These are phyloP conservation scores for Ceriops tagal DNA, from an alignment of 345 rosid genomes.

Conservation along the genomic window DNA sequence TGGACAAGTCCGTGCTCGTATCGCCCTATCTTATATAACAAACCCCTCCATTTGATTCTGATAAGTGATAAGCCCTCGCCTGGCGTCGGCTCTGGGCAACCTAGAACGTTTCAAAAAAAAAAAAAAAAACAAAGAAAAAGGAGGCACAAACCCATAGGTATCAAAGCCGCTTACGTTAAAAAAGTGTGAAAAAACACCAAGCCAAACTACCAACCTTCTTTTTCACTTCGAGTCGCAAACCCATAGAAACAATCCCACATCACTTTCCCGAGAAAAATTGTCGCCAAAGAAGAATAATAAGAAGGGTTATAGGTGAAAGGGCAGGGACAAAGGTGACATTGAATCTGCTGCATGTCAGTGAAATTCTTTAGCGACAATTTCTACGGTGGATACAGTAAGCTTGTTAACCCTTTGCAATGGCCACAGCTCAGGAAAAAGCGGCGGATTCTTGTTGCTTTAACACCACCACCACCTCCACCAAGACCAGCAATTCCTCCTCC, in stretches of 20 bases:
- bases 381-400: slow-evolving; percentile 28
- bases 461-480: background rate
- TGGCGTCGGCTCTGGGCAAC: too few relatives aligned
- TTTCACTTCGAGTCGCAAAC: too few relatives aligned
- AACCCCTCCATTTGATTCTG: background rate
- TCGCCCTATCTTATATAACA: background rate
- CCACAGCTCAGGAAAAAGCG: slow-evolving; percentile 40
- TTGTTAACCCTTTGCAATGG: slow-evolving; percentile 36
- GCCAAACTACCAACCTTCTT: too few relatives aligned
- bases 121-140: background rate
- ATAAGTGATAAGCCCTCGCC: background rate
- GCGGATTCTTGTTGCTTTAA: slow-evolving; percentile 20
- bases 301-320: background rate
- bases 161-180: background rate
- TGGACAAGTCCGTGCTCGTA: background rate
- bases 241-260: too few relatives aligned
- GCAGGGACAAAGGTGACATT: background rate
- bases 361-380: slow-evolving; percentile 24
- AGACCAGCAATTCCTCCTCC: background rate
- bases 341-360: slow-evolving; percentile 32
- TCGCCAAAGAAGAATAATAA: background rate
- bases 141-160: background rate
- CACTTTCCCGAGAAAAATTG: background rate
- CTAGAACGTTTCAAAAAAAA: background rate
- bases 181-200: too few relatives aligned